Evolutionary conservation across 208 protist genomes (phyloP).

Genomic region (Porcisia deanei): DNA sequence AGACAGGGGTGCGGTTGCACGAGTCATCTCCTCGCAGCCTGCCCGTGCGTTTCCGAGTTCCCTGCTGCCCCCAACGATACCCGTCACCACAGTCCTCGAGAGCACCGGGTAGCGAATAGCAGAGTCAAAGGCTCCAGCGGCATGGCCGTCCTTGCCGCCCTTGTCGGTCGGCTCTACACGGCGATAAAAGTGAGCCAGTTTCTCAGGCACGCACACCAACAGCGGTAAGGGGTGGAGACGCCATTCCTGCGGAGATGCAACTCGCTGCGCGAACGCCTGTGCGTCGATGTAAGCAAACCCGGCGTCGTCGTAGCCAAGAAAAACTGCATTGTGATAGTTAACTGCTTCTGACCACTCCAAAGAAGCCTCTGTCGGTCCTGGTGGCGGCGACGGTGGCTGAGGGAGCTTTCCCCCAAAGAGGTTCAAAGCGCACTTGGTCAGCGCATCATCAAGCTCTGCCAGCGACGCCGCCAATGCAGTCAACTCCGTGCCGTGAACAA

Average conservation of each 20-base stretch:
- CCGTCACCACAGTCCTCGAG: neutral
- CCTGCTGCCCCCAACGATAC: neutral
- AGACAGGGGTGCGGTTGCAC: neutral
- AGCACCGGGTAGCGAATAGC: neutral
- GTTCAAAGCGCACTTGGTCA: constrained; percentile 15
- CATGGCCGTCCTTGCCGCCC: neutral
- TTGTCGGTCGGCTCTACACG: neutral
- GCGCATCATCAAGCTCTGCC: neutral
- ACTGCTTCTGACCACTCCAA: constrained; percentile 15
- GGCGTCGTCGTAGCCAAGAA: constrained; percentile 49
- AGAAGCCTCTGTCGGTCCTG: neutral
- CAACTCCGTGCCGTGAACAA: constrained; percentile 21
- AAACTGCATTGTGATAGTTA: constrained; percentile 27
- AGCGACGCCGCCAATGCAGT: neutral
- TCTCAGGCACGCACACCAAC: constrained; percentile 9
- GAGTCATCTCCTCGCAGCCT: neutral
- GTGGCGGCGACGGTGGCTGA: neutral
- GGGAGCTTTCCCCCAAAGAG: constrained; percentile 19
- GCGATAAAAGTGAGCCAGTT: constrained; percentile 1
- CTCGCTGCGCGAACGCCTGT: constrained; percentile 19
- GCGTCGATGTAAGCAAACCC: constrained; percentile 36
- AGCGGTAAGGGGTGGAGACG: constrained; percentile 25
- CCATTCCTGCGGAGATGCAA: constrained; percentile 15
- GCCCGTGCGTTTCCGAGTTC: neutral
- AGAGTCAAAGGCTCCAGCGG: neutral